These are phyloP conservation scores for Acidomyces sp. DNA, from an alignment of 495 filamentous ascomycete genomes.

Conservation along the genomic window DNA sequence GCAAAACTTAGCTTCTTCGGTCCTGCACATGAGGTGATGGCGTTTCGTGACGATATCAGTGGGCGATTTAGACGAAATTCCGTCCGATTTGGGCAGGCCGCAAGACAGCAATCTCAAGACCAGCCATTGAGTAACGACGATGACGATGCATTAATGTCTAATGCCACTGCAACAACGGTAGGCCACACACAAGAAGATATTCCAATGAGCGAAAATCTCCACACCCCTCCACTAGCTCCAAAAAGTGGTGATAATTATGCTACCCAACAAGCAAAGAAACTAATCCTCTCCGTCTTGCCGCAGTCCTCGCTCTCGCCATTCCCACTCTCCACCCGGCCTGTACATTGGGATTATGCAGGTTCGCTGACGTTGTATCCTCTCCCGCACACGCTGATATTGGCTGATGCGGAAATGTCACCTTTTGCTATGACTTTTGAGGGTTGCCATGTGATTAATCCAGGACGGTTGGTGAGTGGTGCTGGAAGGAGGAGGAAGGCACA, in stretches of 20 bases:
- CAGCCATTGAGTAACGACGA: background rate
- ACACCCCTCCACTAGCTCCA: conserved; percentile 10
- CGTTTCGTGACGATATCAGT: conserved; percentile 76
- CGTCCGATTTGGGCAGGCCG: conserved; percentile 39
- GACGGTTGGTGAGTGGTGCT: conserved; percentile 51
- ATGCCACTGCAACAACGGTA: conserved; percentile 13
- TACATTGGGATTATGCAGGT: conserved; percentile 76
- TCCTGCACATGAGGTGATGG: conserved; percentile 66
- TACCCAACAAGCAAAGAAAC: conserved; percentile 46
- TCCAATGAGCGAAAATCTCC: background rate
- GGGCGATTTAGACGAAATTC: conserved; percentile 61
- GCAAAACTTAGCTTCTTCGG: conserved; percentile 70
- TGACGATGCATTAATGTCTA: conserved; percentile 13
- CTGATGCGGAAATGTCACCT: conserved; percentile 63
- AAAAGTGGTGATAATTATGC: conserved; percentile 24
- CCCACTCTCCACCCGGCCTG: conserved; percentile 56
- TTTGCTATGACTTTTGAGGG: conserved; percentile 87
- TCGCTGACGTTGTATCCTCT: conserved; percentile 73
- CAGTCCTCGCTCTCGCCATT: conserved; percentile 84
- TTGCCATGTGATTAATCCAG: conserved; percentile 93
- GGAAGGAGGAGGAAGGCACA: conserved; percentile 34
- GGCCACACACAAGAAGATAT: conserved; percentile 1
- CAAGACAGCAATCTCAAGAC: background rate
- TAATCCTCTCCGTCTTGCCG: conserved; percentile 86
- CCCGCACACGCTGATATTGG: conserved; percentile 67